Evolutionary conservation across 176 grass and related monocot genomes (phyloP).

Genomic region (Cocos nucifera): DNA sequence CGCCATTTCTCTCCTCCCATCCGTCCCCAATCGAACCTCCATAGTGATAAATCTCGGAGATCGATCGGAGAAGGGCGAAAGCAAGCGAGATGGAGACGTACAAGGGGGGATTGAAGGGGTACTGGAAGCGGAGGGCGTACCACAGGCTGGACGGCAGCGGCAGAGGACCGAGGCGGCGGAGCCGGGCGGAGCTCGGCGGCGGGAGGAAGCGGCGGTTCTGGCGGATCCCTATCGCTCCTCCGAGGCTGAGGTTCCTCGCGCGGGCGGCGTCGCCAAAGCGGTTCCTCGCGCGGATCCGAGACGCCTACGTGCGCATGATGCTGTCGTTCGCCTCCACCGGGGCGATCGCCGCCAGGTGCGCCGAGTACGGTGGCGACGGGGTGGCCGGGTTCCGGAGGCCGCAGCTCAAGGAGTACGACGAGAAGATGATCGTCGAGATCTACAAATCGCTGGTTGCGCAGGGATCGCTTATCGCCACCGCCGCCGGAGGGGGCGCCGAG

Average conservation of each 20-base stretch:
- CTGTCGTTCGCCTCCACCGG: constrained; percentile 30
- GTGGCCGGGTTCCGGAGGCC: neutral
- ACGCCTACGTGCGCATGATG: constrained; percentile 65
- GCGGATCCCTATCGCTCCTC: constrained; percentile 6
- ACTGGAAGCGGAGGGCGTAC: constrained; percentile 29
- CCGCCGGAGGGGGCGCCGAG: neutral
- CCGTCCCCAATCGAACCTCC: too few relatives aligned
- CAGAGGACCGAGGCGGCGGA: constrained; percentile 12
- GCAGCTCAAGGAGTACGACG: constrained; percentile 25
- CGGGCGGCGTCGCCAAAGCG: constrained; percentile 3
- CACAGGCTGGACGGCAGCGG: neutral
- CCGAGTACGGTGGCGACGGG: neutral
- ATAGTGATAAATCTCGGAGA: too few relatives aligned
- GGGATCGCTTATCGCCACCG: constrained; percentile 11
- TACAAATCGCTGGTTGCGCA: constrained; percentile 15
- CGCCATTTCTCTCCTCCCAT: too few relatives aligned
- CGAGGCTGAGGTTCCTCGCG: constrained; percentile 2
- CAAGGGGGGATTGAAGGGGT: constrained; percentile 19
- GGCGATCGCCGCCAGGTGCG: neutral
- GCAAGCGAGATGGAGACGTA: neutral
- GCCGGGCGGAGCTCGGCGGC: constrained; percentile 22
- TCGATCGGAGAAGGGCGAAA: too few relatives aligned
- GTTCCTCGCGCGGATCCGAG: constrained; percentile 33
- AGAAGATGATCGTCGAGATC: constrained; percentile 24
- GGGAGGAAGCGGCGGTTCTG: constrained; percentile 22